A percentile compares a stretch with the other conserved stretches of the same genome.
These are phyloP conservation scores for Pseudogymnoascus sp. DNA, from an alignment of 2,329 filamentous ascomycete genomes.

Conservation along the genomic window DNA sequence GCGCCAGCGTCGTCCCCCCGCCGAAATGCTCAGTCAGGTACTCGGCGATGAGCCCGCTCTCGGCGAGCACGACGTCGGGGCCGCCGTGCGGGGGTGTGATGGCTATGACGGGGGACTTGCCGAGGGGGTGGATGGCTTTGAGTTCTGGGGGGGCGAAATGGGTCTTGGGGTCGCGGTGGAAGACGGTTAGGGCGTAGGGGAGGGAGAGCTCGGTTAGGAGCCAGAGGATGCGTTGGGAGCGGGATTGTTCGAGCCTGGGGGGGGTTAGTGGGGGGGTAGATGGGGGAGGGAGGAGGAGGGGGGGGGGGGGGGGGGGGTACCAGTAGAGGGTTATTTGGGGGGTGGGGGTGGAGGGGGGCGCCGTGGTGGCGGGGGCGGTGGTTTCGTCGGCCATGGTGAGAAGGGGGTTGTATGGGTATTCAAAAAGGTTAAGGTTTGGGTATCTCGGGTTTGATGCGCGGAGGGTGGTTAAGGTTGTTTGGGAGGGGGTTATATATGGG, in stretches of 20 bases:
- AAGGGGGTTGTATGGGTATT: neutral
- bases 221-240: conserved; percentile 61
- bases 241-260: conserved; percentile 53
- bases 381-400: conserved; percentile 1
- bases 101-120: conserved; percentile 74
- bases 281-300: no score
- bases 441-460: neutral
- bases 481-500: neutral
- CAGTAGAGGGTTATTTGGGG: neutral
- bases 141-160: conserved; percentile 68
- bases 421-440: neutral
- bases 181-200: conserved; percentile 71
- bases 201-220: conserved; percentile 63
- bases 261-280: neutral
- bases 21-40: conserved; percentile 65
- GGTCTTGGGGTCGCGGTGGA: conserved; percentile 56
- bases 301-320: neutral
- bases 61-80: conserved; percentile 60
- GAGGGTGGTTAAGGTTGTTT: neutral
- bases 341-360: neutral
- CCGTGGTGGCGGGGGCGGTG: neutral
- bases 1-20: conserved; percentile 39
- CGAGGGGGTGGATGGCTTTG: conserved; percentile 71
- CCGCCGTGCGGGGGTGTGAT: conserved; percentile 39
- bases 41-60: conserved; percentile 73